A percentile compares a stretch with the other conserved stretches of the same genome.
phyloP scores from a whole-genome alignment of 2,329 filamentous ascomycete genomes.

The Fusarium fujikuroi region DNA sequence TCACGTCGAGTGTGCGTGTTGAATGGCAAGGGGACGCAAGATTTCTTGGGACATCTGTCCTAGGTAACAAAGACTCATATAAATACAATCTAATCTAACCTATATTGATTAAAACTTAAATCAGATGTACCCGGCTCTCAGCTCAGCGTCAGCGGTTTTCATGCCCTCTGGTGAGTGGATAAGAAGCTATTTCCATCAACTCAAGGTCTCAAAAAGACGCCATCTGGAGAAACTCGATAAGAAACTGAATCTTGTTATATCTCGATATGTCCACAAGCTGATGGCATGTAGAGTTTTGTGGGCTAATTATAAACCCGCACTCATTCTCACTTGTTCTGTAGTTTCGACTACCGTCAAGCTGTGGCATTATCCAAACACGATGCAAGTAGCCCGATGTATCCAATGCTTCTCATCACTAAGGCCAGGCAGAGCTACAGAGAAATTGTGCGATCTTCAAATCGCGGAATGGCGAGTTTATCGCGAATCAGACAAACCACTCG shows the following conservation, averaged over 20 bases:
- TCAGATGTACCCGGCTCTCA: rapidly evolving
- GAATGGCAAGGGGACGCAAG: too few species aligned
- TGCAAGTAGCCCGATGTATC: too few species aligned
- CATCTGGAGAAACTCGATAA: not conserved
- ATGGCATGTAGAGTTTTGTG: not conserved
- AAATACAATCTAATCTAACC: not conserved
- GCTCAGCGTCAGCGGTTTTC: not conserved
- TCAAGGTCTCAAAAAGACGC: not conserved
- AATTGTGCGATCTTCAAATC: not conserved
- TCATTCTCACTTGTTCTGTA: not conserved
- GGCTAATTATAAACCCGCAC: not conserved
- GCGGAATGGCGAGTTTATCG: not conserved
- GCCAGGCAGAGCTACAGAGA: not conserved
- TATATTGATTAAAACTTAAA: not conserved
- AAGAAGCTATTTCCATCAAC: not conserved
- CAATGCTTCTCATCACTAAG: not conserved
- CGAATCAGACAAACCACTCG: not conserved
- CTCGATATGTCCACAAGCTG: not conserved
- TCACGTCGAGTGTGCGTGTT: not conserved
- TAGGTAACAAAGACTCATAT: not conserved
- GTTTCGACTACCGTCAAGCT: not conserved
- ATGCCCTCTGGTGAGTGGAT: not conserved
- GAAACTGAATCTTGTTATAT: not conserved
- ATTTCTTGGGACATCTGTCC: not conserved
- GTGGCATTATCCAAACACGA: not conserved